phyloP scores from a whole-genome alignment of 2,329 filamentous ascomycete species.

The Apiospora hydei region DNA sequence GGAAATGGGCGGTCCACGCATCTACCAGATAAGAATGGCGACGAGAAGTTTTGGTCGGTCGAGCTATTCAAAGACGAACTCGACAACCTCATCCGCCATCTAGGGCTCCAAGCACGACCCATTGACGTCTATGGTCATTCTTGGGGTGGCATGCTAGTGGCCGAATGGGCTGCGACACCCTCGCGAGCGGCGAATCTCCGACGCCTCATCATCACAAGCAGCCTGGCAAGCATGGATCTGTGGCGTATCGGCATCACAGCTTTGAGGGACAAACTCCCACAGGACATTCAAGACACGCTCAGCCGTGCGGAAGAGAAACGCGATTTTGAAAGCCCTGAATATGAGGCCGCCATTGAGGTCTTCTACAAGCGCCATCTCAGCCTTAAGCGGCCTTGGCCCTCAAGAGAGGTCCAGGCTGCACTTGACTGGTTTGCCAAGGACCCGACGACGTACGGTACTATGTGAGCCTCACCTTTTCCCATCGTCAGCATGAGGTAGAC shows the following conservation, averaged over 20 bases:
- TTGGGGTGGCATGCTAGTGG: conserved; percentile 61
- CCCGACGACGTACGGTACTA: conserved; percentile 41
- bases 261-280: conserved; percentile 33
- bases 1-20: conserved; percentile 58
- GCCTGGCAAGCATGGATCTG: conserved; percentile 40
- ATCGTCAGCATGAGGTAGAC: not conserved
- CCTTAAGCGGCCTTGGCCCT: conserved; percentile 39
- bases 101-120: conserved; percentile 44
- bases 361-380: conserved; percentile 43
- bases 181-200: conserved; percentile 33
- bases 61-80: conserved; percentile 58
- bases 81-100: conserved; percentile 52
- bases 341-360: conserved; percentile 40
- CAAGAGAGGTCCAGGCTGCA: conserved; percentile 42
- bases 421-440: conserved; percentile 43
- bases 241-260: conserved; percentile 32
- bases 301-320: conserved; percentile 35
- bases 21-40: conserved; percentile 48
- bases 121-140: conserved; percentile 57
- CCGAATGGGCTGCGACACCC: conserved; percentile 47
- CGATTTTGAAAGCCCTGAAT: conserved; percentile 41
- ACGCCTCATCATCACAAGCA: conserved; percentile 40
- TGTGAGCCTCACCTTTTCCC: conserved; percentile 36
- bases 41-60: conserved; percentile 52
- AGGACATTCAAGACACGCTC: conserved; percentile 34